Evolutionary conservation across 495 filamentous ascomycete species (phyloP).

Genomic region (Immersiella caudata): DNA sequence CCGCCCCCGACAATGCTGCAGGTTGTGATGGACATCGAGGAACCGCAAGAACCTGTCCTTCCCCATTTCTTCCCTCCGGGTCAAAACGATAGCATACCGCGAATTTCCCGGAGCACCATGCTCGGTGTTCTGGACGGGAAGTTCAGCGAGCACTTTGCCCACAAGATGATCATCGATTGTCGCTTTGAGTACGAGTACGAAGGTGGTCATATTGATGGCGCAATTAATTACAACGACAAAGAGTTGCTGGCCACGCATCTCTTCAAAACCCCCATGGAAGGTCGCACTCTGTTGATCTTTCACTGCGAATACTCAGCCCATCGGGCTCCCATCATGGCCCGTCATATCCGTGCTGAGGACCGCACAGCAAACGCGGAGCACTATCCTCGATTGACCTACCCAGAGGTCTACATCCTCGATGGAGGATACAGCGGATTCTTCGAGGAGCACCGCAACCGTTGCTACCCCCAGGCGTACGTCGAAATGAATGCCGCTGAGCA

Average conservation of each 20-base stretch:
- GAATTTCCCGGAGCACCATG: conserved; percentile 79
- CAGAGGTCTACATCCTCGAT: conserved; percentile 94
- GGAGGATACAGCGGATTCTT: conserved; percentile 97
- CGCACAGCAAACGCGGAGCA: conserved; percentile 75
- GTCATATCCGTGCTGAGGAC: conserved; percentile 84
- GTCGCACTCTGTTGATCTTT: conserved; percentile 80
- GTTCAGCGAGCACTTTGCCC: conserved; percentile 71
- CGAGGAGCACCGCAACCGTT: conserved; percentile 70
- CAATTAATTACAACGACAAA: conserved; percentile 95
- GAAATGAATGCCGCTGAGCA: conserved; percentile 92
- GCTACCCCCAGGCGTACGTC: conserved; percentile 92
- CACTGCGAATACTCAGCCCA: conserved; percentile 99
- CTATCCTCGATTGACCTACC: conserved; percentile 88
- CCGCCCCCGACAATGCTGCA: conserved; percentile 56
- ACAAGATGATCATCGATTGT: conserved; percentile 88
- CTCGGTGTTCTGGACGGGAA: conserved; percentile 85
- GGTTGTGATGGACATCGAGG: conserved; percentile 75
- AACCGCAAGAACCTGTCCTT: conserved; percentile 66
- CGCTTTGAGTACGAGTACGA: conserved; percentile 99
- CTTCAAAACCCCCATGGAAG: conserved; percentile 64
- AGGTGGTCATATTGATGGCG: conserved; percentile 90
- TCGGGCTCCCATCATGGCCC: conserved; percentile 95
- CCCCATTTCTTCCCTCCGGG: conserved; percentile 85
- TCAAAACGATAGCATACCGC: conserved; percentile 79
- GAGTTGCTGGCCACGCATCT: conserved; percentile 77